A percentile compares a stretch with the other conserved stretches of the same genome.
These are phyloP conservation scores for Lonicera japonica DNA, from an alignment of 129 eudicot genomes.

Conservation along the genomic window DNA sequence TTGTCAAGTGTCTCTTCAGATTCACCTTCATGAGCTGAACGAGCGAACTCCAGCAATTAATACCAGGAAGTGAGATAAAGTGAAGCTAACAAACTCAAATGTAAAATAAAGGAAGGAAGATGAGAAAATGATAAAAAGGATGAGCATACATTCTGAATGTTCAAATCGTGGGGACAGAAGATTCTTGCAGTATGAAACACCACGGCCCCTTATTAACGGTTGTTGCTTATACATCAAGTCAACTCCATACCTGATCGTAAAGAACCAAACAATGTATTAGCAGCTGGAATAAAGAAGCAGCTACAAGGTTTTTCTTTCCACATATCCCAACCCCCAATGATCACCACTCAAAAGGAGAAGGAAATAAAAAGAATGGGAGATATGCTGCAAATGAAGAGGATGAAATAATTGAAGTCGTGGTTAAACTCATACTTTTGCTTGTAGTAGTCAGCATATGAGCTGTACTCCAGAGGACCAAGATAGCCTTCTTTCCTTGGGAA, in stretches of 20 bases:
- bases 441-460: constrained; percentile 94
- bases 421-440: constrained; percentile 67
- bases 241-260: constrained; percentile 80
- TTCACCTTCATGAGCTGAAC: constrained; percentile 61
- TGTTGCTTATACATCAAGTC: constrained; percentile 79
- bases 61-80: constrained; percentile 2
- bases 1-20: constrained; percentile 79
- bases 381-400: not conserved
- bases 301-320: not conserved
- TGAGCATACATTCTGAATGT: constrained; percentile 68
- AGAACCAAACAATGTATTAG: constrained; percentile 12
- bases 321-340: no score
- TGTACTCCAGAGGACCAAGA: constrained; percentile 98
- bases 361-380: not conserved
- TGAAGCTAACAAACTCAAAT: constrained; percentile 5
- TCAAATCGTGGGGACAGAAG: constrained; percentile 94
- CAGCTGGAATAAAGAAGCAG: not conserved
- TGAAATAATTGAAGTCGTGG: not conserved
- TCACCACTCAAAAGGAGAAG: not conserved
- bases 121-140: not conserved
- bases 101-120: not conserved
- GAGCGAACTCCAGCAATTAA: constrained; percentile 5
- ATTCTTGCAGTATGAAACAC: constrained; percentile 99
- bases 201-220: constrained; percentile 90
- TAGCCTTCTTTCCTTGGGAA: constrained; percentile 99